Conservation (phyloP, 2,329 filamentous ascomycete species). For the Thermoascus crustaceus region DNA sequence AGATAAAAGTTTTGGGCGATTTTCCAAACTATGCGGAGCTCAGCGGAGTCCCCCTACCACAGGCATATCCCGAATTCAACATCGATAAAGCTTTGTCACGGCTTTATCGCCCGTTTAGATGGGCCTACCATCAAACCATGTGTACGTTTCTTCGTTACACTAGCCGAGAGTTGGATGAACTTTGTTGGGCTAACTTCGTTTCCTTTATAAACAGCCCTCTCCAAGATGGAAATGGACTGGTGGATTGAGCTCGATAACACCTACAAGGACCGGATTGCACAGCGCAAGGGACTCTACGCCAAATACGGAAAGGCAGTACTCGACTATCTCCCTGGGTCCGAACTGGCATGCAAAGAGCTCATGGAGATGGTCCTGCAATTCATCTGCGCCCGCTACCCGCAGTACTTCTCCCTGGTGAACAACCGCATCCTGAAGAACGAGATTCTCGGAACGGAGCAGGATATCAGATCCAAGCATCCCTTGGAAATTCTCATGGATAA, state of each 20-base stretch:
- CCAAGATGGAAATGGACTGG: constrained; percentile 72
- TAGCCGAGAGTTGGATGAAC: neutral
- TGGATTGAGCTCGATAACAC: constrained; percentile 81
- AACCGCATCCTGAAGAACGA: constrained; percentile 57
- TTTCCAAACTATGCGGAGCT: constrained; percentile 73
- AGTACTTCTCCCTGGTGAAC: constrained; percentile 56
- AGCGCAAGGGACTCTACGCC: constrained; percentile 58
- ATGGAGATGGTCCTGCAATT: constrained; percentile 85
- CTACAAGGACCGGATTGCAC: constrained; percentile 58
- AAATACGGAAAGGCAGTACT: constrained; percentile 58
- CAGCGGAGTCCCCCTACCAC: constrained; percentile 64
- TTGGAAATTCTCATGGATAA: constrained; percentile 66
- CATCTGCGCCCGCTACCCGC: constrained; percentile 67
- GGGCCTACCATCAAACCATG: constrained; percentile 87
- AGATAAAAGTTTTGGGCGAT: constrained; percentile 61
- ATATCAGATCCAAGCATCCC: constrained; percentile 55
- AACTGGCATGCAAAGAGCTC: constrained; percentile 72
- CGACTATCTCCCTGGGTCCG: constrained; percentile 61
- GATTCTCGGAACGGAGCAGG: constrained; percentile 56
- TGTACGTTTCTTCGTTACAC: constrained; percentile 46
- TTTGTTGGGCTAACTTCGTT: neutral
- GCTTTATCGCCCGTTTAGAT: constrained; percentile 73
- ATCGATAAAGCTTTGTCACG: constrained; percentile 60
- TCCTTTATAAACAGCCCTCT: constrained; percentile 49
- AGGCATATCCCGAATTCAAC: constrained; percentile 56